phyloP scores from a whole-genome alignment of 305 asterid genomes.

The Fraxinus albicans region DNA sequence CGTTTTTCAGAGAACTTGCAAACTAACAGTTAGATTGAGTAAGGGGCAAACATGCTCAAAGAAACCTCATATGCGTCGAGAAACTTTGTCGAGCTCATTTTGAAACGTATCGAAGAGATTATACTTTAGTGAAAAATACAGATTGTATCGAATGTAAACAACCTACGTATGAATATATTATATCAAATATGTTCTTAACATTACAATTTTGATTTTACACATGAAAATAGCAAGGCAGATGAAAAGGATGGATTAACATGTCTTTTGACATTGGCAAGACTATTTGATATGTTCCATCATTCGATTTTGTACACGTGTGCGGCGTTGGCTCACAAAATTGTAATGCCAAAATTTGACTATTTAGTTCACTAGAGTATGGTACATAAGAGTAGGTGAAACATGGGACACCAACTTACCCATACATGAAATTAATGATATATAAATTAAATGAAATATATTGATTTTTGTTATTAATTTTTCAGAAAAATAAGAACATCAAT shows the following conservation, averaged over 20 bases:
- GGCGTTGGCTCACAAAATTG: not conserved
- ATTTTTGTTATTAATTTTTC: no score
- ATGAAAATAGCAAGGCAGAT: not conserved
- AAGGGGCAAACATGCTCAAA: not conserved
- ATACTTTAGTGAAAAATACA: not conserved
- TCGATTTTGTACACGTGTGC: not conserved
- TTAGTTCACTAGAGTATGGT: not conserved
- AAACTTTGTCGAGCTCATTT: not conserved
- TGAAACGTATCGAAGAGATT: no score
- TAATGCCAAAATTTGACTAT: not conserved
- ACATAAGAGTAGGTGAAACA: not conserved
- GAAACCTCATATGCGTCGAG: not conserved
- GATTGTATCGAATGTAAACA: no score
- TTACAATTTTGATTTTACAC: not conserved
- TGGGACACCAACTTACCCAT: not conserved
- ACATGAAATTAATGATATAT: no score
- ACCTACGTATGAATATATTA: not conserved
- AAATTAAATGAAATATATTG: not conserved
- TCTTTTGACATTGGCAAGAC: not conserved
- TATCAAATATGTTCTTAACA: not conserved
- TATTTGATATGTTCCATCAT: not conserved
- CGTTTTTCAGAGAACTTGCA: no score
- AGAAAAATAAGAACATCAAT: not conserved
- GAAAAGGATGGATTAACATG: not conserved
- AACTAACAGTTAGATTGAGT: not conserved